Conservation (phyloP, 1,284 basidiomycete genomes). For the Boletus semigastroideus region DNA sequence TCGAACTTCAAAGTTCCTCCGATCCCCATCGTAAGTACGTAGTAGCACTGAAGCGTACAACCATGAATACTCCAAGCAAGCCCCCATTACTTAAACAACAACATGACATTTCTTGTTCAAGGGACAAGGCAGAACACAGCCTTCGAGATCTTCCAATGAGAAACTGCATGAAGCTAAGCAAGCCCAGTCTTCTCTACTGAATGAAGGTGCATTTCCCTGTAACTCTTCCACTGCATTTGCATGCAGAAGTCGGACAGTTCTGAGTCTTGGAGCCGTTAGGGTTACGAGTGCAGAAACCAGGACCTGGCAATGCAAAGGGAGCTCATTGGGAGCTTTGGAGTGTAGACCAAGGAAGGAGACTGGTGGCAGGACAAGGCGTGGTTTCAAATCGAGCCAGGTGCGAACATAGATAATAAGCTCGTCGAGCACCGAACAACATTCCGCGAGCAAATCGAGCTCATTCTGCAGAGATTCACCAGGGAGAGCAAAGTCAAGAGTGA, state of each 20-base stretch:
- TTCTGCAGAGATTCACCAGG: slow-evolving; percentile 24
- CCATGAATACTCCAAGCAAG: no score
- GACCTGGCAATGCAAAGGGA: slow-evolving; percentile 13
- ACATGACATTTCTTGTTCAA: not conserved
- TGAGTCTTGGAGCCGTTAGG: slow-evolving; percentile 24
- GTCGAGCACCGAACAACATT: slow-evolving; percentile 25
- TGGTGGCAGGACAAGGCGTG: slow-evolving; percentile 23
- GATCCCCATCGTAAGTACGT: no score
- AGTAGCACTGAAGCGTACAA: no score
- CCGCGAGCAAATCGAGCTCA: slow-evolving; percentile 28
- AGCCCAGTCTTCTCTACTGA: slow-evolving; percentile 9
- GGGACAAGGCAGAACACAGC: slow-evolving; percentile 10
- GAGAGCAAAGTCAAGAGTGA: slow-evolving; percentile 31
- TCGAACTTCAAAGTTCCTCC: no score
- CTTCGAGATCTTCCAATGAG: slow-evolving; percentile 25
- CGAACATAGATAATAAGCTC: slow-evolving; percentile 27
- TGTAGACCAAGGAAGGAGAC: slow-evolving; percentile 26
- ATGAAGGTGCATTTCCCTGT: slow-evolving; percentile 3
- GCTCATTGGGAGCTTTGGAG: slow-evolving; percentile 15
- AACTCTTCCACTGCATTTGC: slow-evolving; percentile 12
- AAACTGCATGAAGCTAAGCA: slow-evolving; percentile 16
- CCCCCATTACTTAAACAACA: not conserved
- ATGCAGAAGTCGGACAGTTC: slow-evolving; percentile 23
- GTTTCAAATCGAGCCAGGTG: slow-evolving; percentile 24
- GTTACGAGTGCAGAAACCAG: slow-evolving; percentile 26